A percentile compares a stretch with the other conserved stretches of the same genome.
These are phyloP conservation scores for Aurantiochytrium sp. DNA, from an alignment of 108 stramenopile genomes.

Conservation along the genomic window DNA sequence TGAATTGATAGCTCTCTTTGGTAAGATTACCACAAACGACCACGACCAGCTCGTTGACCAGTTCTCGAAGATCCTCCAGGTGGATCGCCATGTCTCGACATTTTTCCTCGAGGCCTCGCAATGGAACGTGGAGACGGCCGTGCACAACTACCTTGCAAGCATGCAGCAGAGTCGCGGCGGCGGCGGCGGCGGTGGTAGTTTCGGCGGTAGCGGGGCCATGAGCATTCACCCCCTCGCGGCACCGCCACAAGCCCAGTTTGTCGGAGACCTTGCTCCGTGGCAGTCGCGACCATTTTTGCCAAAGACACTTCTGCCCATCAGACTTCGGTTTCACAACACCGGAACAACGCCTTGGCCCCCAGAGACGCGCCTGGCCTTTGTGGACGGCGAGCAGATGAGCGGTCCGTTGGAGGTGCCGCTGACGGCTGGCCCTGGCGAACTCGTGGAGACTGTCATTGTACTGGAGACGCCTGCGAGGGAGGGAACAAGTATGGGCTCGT, in stretches of 20 bases:
- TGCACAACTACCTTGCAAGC: constrained; percentile 2
- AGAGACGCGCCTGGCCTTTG: background rate
- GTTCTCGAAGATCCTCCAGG: background rate
- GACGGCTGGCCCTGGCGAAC: background rate
- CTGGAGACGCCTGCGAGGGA: background rate
- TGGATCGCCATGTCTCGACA: background rate
- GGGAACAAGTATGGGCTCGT: background rate
- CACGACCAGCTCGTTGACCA: constrained; percentile 5
- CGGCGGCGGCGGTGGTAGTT: background rate
- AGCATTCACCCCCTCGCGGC: background rate
- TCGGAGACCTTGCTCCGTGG: background rate
- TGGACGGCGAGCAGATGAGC: background rate
- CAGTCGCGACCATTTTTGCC: background rate
- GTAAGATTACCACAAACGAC: constrained; percentile 10
- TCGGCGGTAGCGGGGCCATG: background rate
- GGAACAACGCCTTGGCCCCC: background rate
- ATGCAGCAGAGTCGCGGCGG: background rate
- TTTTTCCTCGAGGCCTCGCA: constrained; percentile 13
- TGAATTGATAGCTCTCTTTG: background rate
- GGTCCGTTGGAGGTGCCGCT: background rate
- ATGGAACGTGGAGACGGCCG: constrained; percentile 17
- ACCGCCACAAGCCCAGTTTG: background rate
- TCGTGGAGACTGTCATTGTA: background rate
- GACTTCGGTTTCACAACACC: constrained; percentile 16
- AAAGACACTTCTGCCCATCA: background rate